Conservation (phyloP, 73 alveolate species). For the Paramecium octaurelia region DNA sequence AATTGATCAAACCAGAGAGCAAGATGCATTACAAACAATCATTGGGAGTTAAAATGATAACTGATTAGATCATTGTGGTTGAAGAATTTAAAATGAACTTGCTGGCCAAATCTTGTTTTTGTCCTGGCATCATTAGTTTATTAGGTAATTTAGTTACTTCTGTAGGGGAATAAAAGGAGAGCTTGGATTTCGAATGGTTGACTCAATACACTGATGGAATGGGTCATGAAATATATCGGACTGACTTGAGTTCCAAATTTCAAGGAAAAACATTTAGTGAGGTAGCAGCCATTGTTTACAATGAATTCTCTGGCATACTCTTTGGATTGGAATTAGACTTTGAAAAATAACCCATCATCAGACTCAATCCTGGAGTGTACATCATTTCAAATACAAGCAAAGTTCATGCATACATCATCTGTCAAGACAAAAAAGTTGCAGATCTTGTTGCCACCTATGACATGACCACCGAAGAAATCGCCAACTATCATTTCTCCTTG, state of each 20-base stretch:
- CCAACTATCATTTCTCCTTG: slow-evolving; percentile 1
- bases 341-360: slow-evolving; percentile 76
- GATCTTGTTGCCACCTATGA: slow-evolving; percentile 83
- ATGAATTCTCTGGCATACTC: slow-evolving; percentile 85
- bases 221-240: slow-evolving; percentile 94
- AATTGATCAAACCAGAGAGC: slow-evolving; percentile 93
- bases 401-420: slow-evolving; percentile 88
- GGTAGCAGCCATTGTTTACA: slow-evolving; percentile 82
- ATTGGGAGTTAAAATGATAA: slow-evolving; percentile 64
- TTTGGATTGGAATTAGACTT: slow-evolving; percentile 94
- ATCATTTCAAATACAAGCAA: slow-evolving; percentile 74
- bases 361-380: slow-evolving; percentile 91
- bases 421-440: slow-evolving; percentile 92
- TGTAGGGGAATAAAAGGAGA: slow-evolving; percentile 81
- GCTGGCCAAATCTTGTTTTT: slow-evolving; percentile 92
- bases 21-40: slow-evolving; percentile 85
- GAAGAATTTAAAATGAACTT: slow-evolving; percentile 75
- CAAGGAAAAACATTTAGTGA: slow-evolving; percentile 84
- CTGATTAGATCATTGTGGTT: slow-evolving; percentile 78
- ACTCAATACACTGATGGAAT: slow-evolving; percentile 90
- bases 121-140: slow-evolving; percentile 93
- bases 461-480: slow-evolving; percentile 64
- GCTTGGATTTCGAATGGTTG: slow-evolving; percentile 84
- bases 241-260: slow-evolving; percentile 69
- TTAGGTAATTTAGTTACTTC: slow-evolving; percentile 82